These are phyloP conservation scores for Phaffomyces antillensis DNA, from an alignment of 805 yeast species.

Conservation along the genomic window DNA sequence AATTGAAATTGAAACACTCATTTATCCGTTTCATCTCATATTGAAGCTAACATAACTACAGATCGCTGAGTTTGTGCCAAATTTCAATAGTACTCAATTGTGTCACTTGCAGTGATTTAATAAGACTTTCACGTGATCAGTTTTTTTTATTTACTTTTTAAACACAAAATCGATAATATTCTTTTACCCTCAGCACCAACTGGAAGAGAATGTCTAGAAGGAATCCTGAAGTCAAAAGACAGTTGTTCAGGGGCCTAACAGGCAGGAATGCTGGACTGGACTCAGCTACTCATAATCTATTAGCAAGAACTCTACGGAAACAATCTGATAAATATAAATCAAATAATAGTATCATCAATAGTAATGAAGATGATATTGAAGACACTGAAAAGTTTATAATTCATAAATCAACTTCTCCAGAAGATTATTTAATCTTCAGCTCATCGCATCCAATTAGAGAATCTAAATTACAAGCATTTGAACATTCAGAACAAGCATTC, in stretches of 20 bases:
- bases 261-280: constrained; percentile 10
- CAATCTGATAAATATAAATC: constrained; percentile 20
- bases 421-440: constrained; percentile 19
- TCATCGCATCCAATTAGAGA: constrained; percentile 18
- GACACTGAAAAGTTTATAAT: constrained; percentile 16
- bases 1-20: too few relatives aligned
- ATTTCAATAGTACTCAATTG: too few relatives aligned
- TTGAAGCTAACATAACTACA: too few relatives aligned
- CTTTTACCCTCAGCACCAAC: neutral
- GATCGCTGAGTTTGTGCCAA: too few relatives aligned
- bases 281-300: constrained; percentile 15
- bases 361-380: neutral
- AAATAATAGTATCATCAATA: neutral
- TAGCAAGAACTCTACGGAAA: constrained; percentile 21
- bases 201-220: constrained; percentile 8
- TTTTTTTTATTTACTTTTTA: too few relatives aligned
- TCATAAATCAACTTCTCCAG: constrained; percentile 22
- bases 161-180: too few relatives aligned
- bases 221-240: constrained; percentile 18
- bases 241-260: constrained; percentile 18
- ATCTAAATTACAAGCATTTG: constrained; percentile 19
- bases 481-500: constrained; percentile 19
- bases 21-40: too few relatives aligned
- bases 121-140: too few relatives aligned
- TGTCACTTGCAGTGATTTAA: too few relatives aligned